Percentiles rank a stretch among this genome's conserved stretches.
Evolutionary conservation across 2,329 filamentous ascomycete species (phyloP).

Genomic region (Furcasterigmium sp.): DNA sequence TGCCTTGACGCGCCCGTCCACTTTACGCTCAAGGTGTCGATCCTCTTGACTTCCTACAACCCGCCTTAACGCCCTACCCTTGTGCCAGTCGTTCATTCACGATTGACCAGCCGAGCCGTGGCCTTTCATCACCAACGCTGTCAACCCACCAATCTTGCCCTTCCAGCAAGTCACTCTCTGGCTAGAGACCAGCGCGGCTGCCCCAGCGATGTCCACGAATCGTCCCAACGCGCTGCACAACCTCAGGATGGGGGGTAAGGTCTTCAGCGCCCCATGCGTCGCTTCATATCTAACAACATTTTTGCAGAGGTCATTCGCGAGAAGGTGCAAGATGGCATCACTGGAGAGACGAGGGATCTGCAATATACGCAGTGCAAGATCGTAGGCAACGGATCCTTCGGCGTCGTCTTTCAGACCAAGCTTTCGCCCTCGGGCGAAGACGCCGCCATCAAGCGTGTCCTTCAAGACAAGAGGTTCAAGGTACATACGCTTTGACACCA

Average conservation of each 20-base stretch:
- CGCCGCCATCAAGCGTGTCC: conserved; percentile 96
- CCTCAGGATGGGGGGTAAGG: conserved; percentile 95
- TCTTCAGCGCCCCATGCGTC: conserved; percentile 5
- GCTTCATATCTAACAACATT: not conserved
- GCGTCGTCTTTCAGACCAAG: conserved; percentile 98
- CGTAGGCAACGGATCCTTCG: conserved; percentile 97
- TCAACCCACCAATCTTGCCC: conserved; percentile 6
- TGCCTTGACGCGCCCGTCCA: not conserved
- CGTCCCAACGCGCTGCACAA: conserved; percentile 82
- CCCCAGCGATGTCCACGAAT: conserved; percentile 73
- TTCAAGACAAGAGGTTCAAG: conserved; percentile 99
- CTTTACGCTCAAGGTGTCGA: conserved; percentile 1
- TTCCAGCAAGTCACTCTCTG: not conserved
- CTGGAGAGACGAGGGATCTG: conserved; percentile 92
- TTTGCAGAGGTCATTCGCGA: conserved; percentile 87
- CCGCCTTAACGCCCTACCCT: not conserved
- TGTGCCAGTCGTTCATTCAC: not conserved
- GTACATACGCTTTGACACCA: conserved; percentile 37
- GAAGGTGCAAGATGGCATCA: conserved; percentile 97
- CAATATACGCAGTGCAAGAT: conserved; percentile 99
- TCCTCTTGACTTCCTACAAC: not conserved
- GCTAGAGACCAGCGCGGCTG: conserved; percentile 3
- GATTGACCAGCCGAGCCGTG: not conserved
- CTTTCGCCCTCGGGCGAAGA: conserved; percentile 96
- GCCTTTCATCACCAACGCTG: conserved; percentile 5